A percentile compares a stretch with the other conserved stretches of the same genome.
phyloP scores from a whole-genome alignment of 768 basidiomycete species.

The Lactarius akahatsu region DNA sequence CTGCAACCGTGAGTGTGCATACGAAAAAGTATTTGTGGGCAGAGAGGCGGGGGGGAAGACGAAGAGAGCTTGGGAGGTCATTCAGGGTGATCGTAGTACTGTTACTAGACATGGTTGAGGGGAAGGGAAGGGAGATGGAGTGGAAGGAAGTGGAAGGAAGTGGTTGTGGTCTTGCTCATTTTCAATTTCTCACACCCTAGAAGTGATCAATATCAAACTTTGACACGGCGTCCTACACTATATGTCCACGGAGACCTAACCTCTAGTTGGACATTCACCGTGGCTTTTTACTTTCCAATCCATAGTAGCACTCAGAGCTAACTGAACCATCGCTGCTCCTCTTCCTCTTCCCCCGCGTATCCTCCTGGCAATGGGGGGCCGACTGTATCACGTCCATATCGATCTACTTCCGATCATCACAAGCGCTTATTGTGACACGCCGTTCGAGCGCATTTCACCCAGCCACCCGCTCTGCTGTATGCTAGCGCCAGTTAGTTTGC shows the following conservation, averaged over 20 bases:
- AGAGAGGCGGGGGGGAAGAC: slow-evolving; percentile 72
- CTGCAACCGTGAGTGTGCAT: slow-evolving; percentile 85
- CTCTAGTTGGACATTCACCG: background rate
- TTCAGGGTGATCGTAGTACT: slow-evolving; percentile 5
- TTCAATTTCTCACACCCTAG: background rate
- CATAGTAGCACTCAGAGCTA: background rate
- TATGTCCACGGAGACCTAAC: background rate
- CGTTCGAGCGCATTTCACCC: background rate
- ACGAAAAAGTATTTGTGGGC: slow-evolving; percentile 91
- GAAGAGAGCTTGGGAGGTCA: slow-evolving; percentile 60
- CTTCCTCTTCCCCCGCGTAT: background rate
- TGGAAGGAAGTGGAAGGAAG: background rate
- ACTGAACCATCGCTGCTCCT: background rate
- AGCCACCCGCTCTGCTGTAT: background rate
- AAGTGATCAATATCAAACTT: background rate
- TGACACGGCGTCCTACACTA: background rate
- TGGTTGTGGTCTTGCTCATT: background rate
- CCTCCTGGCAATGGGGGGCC: background rate
- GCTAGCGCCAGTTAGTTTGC: background rate
- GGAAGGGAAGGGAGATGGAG: too few species aligned
- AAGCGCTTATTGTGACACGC: background rate
- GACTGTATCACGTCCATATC: background rate
- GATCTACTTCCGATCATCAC: background rate
- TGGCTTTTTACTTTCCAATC: background rate
- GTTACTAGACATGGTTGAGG: slow-evolving; percentile 11